phyloP scores from a whole-genome alignment of 352 stramenopile species.

The Globisporangium radiosum region DNA sequence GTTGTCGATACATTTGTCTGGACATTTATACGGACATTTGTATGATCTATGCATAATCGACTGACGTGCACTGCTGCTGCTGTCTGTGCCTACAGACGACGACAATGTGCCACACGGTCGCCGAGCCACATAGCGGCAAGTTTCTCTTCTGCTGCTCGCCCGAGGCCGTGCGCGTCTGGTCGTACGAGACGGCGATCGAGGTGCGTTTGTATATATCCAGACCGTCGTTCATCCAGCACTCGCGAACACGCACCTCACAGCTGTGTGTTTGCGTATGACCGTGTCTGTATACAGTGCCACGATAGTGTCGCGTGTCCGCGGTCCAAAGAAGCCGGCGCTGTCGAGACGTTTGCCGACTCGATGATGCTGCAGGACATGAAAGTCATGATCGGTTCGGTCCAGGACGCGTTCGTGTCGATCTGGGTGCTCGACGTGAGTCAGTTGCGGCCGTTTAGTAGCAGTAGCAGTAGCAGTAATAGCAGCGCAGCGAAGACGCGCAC shows the following conservation, averaged over 20 bases:
- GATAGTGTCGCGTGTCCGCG: conserved; percentile 58
- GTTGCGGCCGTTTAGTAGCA: conserved; percentile 52
- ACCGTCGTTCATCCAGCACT: neutral
- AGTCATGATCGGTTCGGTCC: conserved; percentile 73
- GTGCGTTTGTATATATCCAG: neutral
- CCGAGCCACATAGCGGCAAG: conserved; percentile 72
- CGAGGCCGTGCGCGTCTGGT: conserved; percentile 77
- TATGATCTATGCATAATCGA: too few species aligned
- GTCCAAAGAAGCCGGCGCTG: conserved; percentile 41
- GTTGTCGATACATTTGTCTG: neutral
- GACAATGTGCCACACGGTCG: conserved; percentile 70
- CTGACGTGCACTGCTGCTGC: neutral
- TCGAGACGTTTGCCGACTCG: conserved; percentile 59
- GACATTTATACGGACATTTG: neutral
- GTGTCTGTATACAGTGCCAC: conserved; percentile 32
- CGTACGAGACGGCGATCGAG: conserved; percentile 75
- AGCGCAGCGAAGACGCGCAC: conserved; percentile 6
- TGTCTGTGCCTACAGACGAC: conserved; percentile 42
- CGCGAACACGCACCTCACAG: too few species aligned
- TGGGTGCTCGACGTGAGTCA: conserved; percentile 75
- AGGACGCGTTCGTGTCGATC: conserved; percentile 76
- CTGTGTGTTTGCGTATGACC: too few species aligned
- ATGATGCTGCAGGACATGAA: conserved; percentile 82
- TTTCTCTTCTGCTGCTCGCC: conserved; percentile 74
- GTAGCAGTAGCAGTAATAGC: conserved; percentile 3